Percentiles rank a stretch among this genome's conserved stretches.
Conservation (phyloP, 192 early-diverging fungal species). For the Martensiomyces pterosporus region DNA sequence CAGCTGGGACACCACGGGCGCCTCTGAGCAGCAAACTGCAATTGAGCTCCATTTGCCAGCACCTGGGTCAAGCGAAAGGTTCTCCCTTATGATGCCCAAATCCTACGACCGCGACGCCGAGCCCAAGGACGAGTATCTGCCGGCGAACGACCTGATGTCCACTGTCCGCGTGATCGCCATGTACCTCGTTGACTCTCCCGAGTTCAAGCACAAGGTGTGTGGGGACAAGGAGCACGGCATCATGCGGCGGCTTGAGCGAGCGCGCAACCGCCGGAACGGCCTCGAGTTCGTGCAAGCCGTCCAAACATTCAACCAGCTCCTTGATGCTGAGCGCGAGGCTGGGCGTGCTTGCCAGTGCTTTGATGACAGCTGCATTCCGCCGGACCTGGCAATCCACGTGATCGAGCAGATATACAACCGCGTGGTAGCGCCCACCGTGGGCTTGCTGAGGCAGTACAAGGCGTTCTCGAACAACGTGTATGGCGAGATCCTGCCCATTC, state of each 20-base stretch:
- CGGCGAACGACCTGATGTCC: slow-evolving; percentile 72
- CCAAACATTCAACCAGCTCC: slow-evolving; percentile 67
- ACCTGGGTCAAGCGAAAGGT: slow-evolving; percentile 18
- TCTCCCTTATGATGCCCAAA: slow-evolving; percentile 41
- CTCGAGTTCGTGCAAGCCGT: slow-evolving; percentile 66
- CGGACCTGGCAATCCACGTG: slow-evolving; percentile 76
- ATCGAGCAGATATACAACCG: slow-evolving; percentile 87
- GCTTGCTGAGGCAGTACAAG: slow-evolving; percentile 72
- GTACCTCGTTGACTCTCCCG: slow-evolving; percentile 50
- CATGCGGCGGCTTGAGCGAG: slow-evolving; percentile 70
- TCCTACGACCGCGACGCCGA: slow-evolving; percentile 37
- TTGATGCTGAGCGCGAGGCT: slow-evolving; percentile 32
- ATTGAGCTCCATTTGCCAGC: slow-evolving; percentile 35
- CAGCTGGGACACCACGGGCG: slow-evolving; percentile 12
- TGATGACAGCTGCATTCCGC: slow-evolving; percentile 41
- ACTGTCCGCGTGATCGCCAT: slow-evolving; percentile 67
- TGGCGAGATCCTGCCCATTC: slow-evolving; percentile 83
- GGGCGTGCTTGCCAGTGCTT: slow-evolving; percentile 16
- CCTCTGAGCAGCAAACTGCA: not conserved
- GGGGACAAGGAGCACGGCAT: slow-evolving; percentile 60
- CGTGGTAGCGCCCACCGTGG: slow-evolving; percentile 73
- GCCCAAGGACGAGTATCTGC: slow-evolving; percentile 70
- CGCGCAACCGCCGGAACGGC: slow-evolving; percentile 66
- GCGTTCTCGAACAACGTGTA: slow-evolving; percentile 95
- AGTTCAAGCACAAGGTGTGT: slow-evolving; percentile 55